Evolutionary conservation across 2,329 filamentous ascomycete genomes (phyloP).

Genomic region (Plenodomus lindquistii): DNA sequence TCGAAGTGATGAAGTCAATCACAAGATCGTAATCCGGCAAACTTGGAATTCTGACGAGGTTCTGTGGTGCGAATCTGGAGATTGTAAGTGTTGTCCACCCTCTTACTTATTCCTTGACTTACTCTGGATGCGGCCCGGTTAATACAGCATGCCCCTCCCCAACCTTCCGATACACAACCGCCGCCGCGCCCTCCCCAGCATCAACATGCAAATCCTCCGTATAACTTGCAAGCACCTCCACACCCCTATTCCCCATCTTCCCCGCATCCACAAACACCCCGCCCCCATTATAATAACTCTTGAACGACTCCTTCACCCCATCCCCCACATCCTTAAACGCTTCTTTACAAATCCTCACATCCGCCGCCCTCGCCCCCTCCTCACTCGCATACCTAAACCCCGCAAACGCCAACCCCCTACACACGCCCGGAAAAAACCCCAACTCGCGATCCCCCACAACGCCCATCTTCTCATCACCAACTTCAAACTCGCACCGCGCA

Average conservation of each 20-base stretch:
- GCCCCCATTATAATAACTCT: constrained; percentile 90
- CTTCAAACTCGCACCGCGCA: constrained; percentile 85
- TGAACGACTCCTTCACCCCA: constrained; percentile 64
- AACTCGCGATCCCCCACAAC: constrained; percentile 86
- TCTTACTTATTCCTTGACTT: constrained; percentile 41
- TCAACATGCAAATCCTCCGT: constrained; percentile 75
- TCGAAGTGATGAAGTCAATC: constrained; percentile 67
- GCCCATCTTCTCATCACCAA: constrained; percentile 77
- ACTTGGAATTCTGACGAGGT: constrained; percentile 69
- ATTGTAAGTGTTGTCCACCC: constrained; percentile 2
- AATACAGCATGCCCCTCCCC: constrained; percentile 79
- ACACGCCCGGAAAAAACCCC: constrained; percentile 83
- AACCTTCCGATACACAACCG: constrained; percentile 80
- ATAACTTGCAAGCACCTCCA: constrained; percentile 84
- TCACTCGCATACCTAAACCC: constrained; percentile 93
- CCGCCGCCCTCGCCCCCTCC: constrained; percentile 74
- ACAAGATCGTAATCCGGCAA: constrained; percentile 72
- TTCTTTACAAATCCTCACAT: constrained; percentile 66
- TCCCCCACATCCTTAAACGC: constrained; percentile 56
- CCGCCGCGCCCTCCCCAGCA: constrained; percentile 72
- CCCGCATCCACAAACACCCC: constrained; percentile 86
- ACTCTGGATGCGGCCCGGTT: constrained; percentile 93
- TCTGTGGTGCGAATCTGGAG: constrained; percentile 76
- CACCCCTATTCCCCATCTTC: constrained; percentile 62
- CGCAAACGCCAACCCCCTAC: constrained; percentile 81